Conservation (phyloP, 1,139 yeast genomes). For the Zhuliangozyma blackwelliae region DNA sequence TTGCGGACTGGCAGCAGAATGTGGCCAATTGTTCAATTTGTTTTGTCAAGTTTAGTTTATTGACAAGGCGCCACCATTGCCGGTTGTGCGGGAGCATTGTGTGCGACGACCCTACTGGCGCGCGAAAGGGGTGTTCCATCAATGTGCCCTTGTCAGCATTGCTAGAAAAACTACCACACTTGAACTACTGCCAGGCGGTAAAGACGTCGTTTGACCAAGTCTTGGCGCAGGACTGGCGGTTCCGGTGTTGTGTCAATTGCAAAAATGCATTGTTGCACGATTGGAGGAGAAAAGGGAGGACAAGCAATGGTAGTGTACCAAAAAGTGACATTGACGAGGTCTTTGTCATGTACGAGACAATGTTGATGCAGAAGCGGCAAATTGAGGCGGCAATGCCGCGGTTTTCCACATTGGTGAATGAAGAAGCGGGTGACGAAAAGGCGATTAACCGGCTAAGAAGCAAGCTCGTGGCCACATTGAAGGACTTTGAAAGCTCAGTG, state of each 20-base stretch:
- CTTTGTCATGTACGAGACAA: conserved; percentile 27
- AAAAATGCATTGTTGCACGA: conserved; percentile 57
- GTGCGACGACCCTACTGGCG: conserved; percentile 57
- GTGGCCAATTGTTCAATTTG: conserved; percentile 65
- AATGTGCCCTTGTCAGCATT: conserved; percentile 58
- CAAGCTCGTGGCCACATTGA: conserved; percentile 25
- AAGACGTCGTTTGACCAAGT: conserved; percentile 15
- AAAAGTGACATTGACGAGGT: conserved; percentile 13
- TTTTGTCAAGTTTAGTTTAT: conserved; percentile 48
- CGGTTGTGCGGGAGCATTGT: conserved; percentile 78
- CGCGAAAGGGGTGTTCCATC: conserved; percentile 56
- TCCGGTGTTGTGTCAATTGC: conserved; percentile 66
- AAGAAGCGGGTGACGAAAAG: conserved; percentile 3
- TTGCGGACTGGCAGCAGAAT: conserved; percentile 57
- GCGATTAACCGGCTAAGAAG: conserved; percentile 18
- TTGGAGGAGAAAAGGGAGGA: conserved; percentile 45
- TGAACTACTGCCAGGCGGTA: conserved; percentile 34
- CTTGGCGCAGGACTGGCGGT: conserved; percentile 11
- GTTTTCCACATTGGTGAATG: conserved; percentile 17
- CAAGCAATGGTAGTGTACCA: too few relatives aligned
- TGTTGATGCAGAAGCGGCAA: conserved; percentile 31
- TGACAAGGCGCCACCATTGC: conserved; percentile 81
- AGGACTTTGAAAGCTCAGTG: conserved; percentile 31
- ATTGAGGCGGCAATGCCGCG: conserved; percentile 28
- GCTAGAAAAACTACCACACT: conserved; percentile 34